Evolutionary conservation across 495 filamentous ascomycete species (phyloP).

Genomic region (Tuber melanosporum): DNA sequence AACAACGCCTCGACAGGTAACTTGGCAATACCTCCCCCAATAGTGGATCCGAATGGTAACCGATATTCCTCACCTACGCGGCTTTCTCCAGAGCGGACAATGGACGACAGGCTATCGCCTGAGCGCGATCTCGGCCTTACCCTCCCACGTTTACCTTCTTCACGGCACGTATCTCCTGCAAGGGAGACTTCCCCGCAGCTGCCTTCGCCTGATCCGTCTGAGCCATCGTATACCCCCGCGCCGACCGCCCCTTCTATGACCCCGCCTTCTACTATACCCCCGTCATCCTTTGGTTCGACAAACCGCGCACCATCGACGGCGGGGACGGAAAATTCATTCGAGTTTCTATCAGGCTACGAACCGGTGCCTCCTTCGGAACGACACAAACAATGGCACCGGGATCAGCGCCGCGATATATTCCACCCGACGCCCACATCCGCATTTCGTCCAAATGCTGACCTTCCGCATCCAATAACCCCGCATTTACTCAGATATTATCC

Average conservation of each 20-base stretch:
- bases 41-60: conserved; percentile 20
- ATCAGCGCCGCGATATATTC: conserved; percentile 23
- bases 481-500: conserved; percentile 33
- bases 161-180: conserved; percentile 29
- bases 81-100: conserved; percentile 31
- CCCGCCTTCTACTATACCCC: conserved; percentile 28
- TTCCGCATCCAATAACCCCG: conserved; percentile 35
- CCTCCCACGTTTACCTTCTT: conserved; percentile 23
- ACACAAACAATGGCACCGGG: conserved; percentile 33
- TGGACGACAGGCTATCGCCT: conserved; percentile 30
- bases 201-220: conserved; percentile 26
- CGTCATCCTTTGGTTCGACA: conserved; percentile 27
- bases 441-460: conserved; percentile 34
- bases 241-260: conserved; percentile 23
- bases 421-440: conserved; percentile 1
- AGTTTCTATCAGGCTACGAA: conserved; percentile 36
- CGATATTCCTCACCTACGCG: conserved; percentile 24
- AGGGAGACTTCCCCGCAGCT: conserved; percentile 16
- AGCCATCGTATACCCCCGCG: conserved; percentile 29
- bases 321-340: conserved; percentile 33
- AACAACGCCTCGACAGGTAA: conserved; percentile 15
- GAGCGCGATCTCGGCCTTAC: conserved; percentile 25
- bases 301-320: conserved; percentile 32
- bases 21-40: conserved; percentile 30
- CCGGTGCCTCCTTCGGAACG: conserved; percentile 30